A percentile compares a stretch with the other conserved stretches of the same genome.
phyloP scores from a whole-genome alignment of 768 basidiomycete genomes.

The Rhodosporidiobolus odoratus region DNA sequence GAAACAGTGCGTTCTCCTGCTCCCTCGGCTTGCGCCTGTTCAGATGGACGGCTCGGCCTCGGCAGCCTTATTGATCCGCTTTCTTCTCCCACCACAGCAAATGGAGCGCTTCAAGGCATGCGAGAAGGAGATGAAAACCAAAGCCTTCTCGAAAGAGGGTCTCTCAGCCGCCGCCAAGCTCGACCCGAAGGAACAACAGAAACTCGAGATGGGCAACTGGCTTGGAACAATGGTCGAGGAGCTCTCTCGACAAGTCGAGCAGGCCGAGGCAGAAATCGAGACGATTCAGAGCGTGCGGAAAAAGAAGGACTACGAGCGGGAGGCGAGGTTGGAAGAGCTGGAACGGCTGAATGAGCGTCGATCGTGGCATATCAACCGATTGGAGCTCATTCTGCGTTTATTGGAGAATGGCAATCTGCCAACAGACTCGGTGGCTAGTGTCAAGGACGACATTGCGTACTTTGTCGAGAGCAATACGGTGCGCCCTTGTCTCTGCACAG shows the following conservation, averaged over 20 bases:
- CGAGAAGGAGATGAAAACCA: constrained; percentile 99
- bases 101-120: constrained; percentile 99
- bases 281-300: constrained; percentile 67
- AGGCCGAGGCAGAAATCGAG: constrained; percentile 91
- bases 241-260: constrained; percentile 84
- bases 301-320: constrained; percentile 51
- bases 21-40: constrained; percentile 1
- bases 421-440: constrained; percentile 67
- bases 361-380: constrained; percentile 86
- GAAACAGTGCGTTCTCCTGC: constrained; percentile 64
- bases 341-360: constrained; percentile 86
- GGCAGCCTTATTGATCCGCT: constrained; percentile 35
- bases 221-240: constrained; percentile 83
- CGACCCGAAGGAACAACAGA: constrained; percentile 95
- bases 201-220: constrained; percentile 78
- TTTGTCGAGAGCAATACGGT: constrained; percentile 95
- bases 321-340: constrained; percentile 72
- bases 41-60: too few relatives aligned
- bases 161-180: constrained; percentile 87
- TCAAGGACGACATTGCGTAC: constrained; percentile 92
- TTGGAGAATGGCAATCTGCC: constrained; percentile 87
- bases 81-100: constrained; percentile 61
- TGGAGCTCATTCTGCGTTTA: constrained; percentile 87
- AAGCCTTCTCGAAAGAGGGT: constrained; percentile 98
- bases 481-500: constrained; percentile 49